Evolutionary conservation across 306 rosid species (phyloP).

Genomic region (Acacia melanoxylon): DNA sequence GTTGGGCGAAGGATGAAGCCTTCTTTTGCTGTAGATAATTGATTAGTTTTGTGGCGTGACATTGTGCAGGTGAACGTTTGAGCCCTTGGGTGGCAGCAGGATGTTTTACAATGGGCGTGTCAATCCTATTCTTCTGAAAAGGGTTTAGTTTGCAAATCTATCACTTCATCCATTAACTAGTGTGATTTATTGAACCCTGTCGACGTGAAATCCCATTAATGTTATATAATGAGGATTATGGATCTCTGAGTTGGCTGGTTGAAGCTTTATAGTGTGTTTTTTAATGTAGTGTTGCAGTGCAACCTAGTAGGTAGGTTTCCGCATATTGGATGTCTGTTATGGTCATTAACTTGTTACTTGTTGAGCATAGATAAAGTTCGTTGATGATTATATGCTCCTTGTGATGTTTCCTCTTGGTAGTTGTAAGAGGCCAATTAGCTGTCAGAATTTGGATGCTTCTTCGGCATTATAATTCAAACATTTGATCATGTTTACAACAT

Average conservation of each 20-base stretch:
- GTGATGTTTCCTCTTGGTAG: neutral
- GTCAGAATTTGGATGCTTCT: neutral
- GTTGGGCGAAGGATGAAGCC: neutral
- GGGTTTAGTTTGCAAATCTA: neutral
- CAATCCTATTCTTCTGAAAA: constrained; percentile 50
- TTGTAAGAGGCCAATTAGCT: neutral
- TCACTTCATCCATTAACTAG: neutral
- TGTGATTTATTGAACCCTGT: neutral
- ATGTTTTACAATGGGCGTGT: constrained; percentile 60
- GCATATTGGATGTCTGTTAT: neutral
- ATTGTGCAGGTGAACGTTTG: constrained; percentile 60
- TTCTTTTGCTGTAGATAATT: neutral
- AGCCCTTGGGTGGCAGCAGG: constrained; percentile 71
- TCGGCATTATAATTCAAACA: neutral
- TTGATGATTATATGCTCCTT: neutral
- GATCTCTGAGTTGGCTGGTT: constrained; percentile 14
- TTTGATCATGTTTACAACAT: neutral
- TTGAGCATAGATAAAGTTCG: neutral
- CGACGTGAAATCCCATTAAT: neutral
- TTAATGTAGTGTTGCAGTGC: neutral
- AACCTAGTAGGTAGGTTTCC: neutral
- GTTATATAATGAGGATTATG: constrained; percentile 5
- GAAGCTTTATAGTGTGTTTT: neutral
- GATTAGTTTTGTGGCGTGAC: neutral
- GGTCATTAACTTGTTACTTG: neutral